These are phyloP conservation scores for Asterella californica DNA, from an alignment of 225 moss, liverwort and hornwort genomes.

Conservation along the genomic window DNA sequence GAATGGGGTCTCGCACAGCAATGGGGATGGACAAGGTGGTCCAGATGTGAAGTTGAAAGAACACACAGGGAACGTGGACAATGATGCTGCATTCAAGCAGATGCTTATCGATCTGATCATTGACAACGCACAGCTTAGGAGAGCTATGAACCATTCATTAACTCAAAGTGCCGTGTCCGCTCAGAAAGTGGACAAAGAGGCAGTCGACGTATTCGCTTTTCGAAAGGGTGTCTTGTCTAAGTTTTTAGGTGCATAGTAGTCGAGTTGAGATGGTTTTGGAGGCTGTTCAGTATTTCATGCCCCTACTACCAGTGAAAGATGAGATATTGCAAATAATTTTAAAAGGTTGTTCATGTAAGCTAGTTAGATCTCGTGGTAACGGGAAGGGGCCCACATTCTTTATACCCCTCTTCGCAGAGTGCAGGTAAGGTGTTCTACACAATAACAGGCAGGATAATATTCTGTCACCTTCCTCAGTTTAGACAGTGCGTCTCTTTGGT, in stretches of 20 bases:
- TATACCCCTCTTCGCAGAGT: constrained; percentile 24
- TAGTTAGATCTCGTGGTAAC: constrained; percentile 19
- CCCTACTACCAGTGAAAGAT: constrained; percentile 13
- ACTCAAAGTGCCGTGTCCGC: constrained; percentile 45
- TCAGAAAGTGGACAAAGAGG: constrained; percentile 42
- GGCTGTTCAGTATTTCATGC: background rate
- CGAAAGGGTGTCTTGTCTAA: constrained; percentile 49
- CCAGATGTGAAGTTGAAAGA: constrained; percentile 26
- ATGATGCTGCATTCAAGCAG: constrained; percentile 54
- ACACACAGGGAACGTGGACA: constrained; percentile 40
- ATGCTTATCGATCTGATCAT: constrained; percentile 74
- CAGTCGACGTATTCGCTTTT: constrained; percentile 20
- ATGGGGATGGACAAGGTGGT: constrained; percentile 49
- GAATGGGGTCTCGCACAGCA: constrained; percentile 50
- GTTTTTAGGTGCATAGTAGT: constrained; percentile 35
- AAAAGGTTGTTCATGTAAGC: constrained; percentile 10
- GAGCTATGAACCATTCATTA: constrained; percentile 63
- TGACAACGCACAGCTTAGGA: constrained; percentile 79
- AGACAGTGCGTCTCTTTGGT: background rate
- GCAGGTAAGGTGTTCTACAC: constrained; percentile 28
- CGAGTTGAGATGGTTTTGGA: background rate
- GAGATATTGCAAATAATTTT: constrained; percentile 5
- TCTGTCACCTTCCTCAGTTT: background rate
- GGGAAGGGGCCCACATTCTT: constrained; percentile 39
- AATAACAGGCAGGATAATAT: constrained; percentile 28